phyloP scores from a whole-genome alignment of 768 basidiomycete species.

The Psilocybe cubensis region DNA sequence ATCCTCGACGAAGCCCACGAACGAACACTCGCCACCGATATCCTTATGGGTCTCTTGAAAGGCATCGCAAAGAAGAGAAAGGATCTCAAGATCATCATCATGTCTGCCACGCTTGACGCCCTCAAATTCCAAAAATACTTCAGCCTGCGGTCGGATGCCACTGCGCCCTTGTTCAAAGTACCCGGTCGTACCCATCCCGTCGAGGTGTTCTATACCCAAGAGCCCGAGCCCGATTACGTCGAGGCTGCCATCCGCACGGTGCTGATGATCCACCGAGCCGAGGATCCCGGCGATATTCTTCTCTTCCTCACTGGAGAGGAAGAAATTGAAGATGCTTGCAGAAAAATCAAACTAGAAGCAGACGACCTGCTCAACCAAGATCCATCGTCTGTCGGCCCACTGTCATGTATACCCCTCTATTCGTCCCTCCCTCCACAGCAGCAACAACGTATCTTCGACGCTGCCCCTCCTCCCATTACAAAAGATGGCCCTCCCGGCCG shows the following conservation, averaged over 20 bases:
- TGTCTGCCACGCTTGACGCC: conserved; percentile 97
- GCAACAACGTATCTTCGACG: conserved; percentile 96
- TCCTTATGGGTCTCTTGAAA: conserved; percentile 97
- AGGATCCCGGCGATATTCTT: conserved; percentile 90
- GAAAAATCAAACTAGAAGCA: conserved; percentile 90
- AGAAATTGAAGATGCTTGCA: conserved; percentile 95
- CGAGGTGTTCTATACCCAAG: conserved; percentile 92
- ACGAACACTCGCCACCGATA: conserved; percentile 96
- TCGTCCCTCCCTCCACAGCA: conserved; percentile 93
- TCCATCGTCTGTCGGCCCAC: conserved; percentile 78
- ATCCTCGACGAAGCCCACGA: conserved; percentile 99
- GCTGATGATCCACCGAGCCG: conserved; percentile 95
- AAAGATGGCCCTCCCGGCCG: conserved; percentile 81
- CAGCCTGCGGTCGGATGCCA: conserved; percentile 43
- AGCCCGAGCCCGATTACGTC: conserved; percentile 94
- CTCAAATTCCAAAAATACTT: conserved; percentile 98
- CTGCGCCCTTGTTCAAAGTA: conserved; percentile 86
- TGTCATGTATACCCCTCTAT: conserved; percentile 91
- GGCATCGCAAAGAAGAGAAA: conserved; percentile 74
- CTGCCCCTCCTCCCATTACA: conserved; percentile 66
- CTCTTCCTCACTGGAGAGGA: conserved; percentile 98
- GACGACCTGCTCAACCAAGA: conserved; percentile 80
- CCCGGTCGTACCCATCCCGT: conserved; percentile 95
- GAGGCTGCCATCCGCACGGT: conserved; percentile 97
- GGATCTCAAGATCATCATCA: conserved; percentile 96